phyloP scores from a whole-genome alignment of 164 flowering plant genomes.

The Amborella trichopoda region DNA sequence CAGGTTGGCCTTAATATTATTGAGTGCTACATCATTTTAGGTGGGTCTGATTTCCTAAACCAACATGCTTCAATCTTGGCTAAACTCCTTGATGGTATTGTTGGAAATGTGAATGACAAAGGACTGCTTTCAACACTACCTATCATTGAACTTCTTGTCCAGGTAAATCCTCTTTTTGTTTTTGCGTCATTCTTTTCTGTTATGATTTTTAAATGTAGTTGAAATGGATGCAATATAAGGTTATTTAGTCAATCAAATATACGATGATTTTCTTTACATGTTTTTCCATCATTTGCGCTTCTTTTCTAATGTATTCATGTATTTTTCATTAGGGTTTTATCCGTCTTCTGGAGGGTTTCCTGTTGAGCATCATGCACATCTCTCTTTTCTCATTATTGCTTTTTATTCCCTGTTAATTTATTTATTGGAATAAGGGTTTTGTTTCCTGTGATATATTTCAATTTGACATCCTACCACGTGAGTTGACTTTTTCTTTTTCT shows the following conservation, averaged over 20 bases:
- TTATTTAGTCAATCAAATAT: background rate
- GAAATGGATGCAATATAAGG: background rate
- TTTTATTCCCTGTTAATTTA: too few relatives aligned
- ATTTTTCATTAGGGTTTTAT: background rate
- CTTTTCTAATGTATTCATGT: background rate
- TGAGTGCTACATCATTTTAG: constrained; percentile 71
- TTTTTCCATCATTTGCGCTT: background rate
- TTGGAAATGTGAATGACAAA: constrained; percentile 83
- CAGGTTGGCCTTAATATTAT: constrained; percentile 69
- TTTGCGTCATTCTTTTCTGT: background rate
- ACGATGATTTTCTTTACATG: background rate
- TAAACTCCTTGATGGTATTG: constrained; percentile 63
- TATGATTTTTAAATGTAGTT: background rate
- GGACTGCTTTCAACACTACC: constrained; percentile 78
- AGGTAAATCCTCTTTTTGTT: constrained; percentile 39
- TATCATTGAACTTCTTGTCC: constrained; percentile 64
- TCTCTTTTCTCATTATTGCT: too few relatives aligned
- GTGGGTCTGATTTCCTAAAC: constrained; percentile 65
- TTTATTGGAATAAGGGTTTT: too few relatives aligned
- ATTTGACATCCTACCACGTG: too few relatives aligned
- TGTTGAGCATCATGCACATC: too few relatives aligned
- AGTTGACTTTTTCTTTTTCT: too few relatives aligned
- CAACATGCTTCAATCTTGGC: constrained; percentile 68
- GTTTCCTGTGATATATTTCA: too few relatives aligned
- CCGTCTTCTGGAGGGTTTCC: too few relatives aligned